Evolutionary conservation across 495 filamentous ascomycete genomes (phyloP), one percentile per base, ranked within the genome.

Genomic region (Xylaria sp.): DNA sequence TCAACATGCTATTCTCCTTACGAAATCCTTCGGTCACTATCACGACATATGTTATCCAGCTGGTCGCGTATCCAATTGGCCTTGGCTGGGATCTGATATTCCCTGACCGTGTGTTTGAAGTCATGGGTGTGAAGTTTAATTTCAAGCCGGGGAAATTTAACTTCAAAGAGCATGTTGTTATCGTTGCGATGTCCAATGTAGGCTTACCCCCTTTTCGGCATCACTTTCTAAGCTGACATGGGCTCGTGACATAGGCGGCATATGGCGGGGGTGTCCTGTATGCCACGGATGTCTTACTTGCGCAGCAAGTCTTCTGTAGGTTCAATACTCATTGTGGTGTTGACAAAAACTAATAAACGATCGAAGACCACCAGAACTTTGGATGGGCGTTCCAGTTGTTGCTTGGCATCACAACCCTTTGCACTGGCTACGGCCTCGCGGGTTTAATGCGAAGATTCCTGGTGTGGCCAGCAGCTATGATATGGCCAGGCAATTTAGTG

Each of bases 81-180:
- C 84, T 88, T n/a, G 85, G 80, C 41, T 86, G 84, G 84, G 84
- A 86, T 71, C 68, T 83, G 44, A 73, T 85, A 70, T 84, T 86
- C 66, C 92, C 91, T 26, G 79, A 88, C 40, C 86, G 87, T 4
- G 78, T 85, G 37, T 89, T 86, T 78, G 85, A 76, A n/a, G 69
- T 91, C 44, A 88, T 86, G 67, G 90, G 91, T 2, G 29, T 86
- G 61, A 83, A 85, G 44, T 89, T 88, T 77, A 89, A 88, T 70
- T 74, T 92, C 17, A 92, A 90, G 65, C 90, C 90, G 7, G 89
- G 92, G 46, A 89, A 86, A 46, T 94, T 94, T 79, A 94, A 93
- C 78, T 89, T 90, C 79, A 94, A 94, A 75, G 92, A 94, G 77
- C 92, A 94, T 84, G 89, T 90, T 31, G 78, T 94, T 67, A 92